phyloP scores from a whole-genome alignment of 2,329 filamentous ascomycete genomes.

The Colletotrichum ledebouriae region DNA sequence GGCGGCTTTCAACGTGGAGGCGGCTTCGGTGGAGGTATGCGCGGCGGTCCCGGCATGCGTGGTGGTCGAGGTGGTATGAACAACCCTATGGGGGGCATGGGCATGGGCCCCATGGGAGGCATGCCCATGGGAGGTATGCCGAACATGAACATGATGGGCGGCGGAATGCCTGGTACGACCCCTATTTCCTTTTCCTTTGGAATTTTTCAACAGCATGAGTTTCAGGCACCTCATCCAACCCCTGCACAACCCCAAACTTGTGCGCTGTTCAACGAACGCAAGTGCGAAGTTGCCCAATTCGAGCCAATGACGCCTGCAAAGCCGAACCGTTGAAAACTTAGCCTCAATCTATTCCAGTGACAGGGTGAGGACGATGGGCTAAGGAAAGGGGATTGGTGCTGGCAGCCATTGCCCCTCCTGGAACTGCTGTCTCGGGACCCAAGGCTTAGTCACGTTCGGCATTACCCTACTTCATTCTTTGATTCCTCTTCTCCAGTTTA shows the following conservation, averaged over 20 bases:
- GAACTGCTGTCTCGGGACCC: background rate
- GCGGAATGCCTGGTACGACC: conserved; percentile 67
- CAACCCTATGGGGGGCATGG: conserved; percentile 64
- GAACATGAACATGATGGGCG: conserved; percentile 64
- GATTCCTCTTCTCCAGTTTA: conserved; percentile 5
- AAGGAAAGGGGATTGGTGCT: conserved; percentile 24
- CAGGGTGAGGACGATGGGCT: conserved; percentile 11
- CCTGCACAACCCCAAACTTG: conserved; percentile 3
- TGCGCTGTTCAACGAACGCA: conserved; percentile 1
- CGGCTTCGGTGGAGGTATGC: conserved; percentile 64
- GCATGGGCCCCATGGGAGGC: conserved; percentile 59
- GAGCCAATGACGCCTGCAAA: background rate
- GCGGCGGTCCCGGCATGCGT: conserved; percentile 56
- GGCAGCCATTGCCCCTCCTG: background rate
- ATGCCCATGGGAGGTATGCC: conserved; percentile 68
- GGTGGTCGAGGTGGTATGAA: conserved; percentile 60
- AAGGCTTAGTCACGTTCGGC: background rate
- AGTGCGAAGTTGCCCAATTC: conserved; percentile 15
- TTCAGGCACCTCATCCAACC: conserved; percentile 4
- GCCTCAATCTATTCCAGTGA: background rate
- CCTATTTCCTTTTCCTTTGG: conserved; percentile 36
- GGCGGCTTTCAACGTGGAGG: conserved; percentile 63
- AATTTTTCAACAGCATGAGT: conserved; percentile 2
- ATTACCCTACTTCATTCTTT: background rate
- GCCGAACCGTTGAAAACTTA: conserved; percentile 12